Evolutionary conservation across 2,329 filamentous ascomycete species (phyloP), one percentile per base, ranked within the genome.

Genomic region (Colletotrichum karsti): DNA sequence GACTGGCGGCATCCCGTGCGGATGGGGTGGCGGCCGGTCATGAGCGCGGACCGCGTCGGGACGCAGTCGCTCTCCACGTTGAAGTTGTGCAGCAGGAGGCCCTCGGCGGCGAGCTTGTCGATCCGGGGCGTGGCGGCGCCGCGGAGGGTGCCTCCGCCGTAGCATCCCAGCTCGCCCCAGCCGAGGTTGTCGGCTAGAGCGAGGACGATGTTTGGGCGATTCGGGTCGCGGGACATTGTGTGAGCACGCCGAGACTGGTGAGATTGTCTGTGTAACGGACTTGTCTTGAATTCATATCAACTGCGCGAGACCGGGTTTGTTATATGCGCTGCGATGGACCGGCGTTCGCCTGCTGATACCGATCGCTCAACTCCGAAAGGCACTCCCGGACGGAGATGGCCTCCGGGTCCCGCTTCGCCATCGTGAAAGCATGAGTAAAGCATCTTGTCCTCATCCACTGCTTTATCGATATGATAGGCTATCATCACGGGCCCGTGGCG

Each of bases 31-130:
- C 78, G 72, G 0, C 77, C 76, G 0, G 77, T 79, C 77, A 79
- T 79, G 5, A 79, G 55, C 0, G 77, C 77, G 0, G 77, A 78
- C 0, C 77, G 75, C 0, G 77, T 79, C 3, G 77, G 75, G 0
- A 79, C 77, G 13, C 77, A 79, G 35, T 79, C 77, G 57, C 77
- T 78, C 60, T 79, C 77, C 4, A 79, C 76, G n/a, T 79, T 79
- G 72, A 79, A 79, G 65, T 79, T 79, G 59, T 79, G 77, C 12
- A 78, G 48, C 1, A 78, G 67, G 0, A 79, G 71, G 5, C 77
- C 77, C 39, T 79, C 72, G 0, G 72, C 74, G 4, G 77, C 74
- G 7, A 79, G 72, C 15, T 69, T 72, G 42, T 79, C 77, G 51
- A 79, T 79, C 4, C 77, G 70, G 9, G 76, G 77, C 0, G 77